These are phyloP conservation scores for Penicillium bialowiezense DNA, from an alignment of 495 filamentous ascomycete species.

Conservation along the genomic window DNA sequence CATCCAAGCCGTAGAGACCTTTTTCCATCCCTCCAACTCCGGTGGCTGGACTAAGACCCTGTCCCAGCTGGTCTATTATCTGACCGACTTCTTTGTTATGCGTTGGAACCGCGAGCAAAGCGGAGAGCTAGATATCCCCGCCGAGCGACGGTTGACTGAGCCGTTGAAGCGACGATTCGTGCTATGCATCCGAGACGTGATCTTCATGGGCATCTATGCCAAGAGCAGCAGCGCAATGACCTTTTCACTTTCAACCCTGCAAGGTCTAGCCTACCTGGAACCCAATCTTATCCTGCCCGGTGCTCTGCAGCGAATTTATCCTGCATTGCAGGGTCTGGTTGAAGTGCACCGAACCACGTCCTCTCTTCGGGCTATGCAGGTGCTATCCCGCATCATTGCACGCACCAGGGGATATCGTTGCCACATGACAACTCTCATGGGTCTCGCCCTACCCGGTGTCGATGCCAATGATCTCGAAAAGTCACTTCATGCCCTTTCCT, in stretches of 20 bases:
- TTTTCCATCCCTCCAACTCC: constrained; percentile 98
- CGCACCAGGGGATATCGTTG: constrained; percentile 90
- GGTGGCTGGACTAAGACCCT: constrained; percentile 88
- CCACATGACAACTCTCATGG: constrained; percentile 88
- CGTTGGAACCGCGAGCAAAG: constrained; percentile 94
- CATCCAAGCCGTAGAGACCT: constrained; percentile 94
- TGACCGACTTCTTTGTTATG: constrained; percentile 96
- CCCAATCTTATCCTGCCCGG: constrained; percentile 91
- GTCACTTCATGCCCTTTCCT: constrained; percentile 88
- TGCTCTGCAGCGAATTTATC: constrained; percentile 93
- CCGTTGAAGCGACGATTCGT: constrained; percentile 87
- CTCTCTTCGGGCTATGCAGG: constrained; percentile 84
- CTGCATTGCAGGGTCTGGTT: constrained; percentile 90
- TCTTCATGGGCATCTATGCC: constrained; percentile 97
- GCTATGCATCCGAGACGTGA: constrained; percentile 82
- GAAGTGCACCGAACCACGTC: constrained; percentile 97
- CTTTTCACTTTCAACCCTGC: constrained; percentile 84
- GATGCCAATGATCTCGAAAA: constrained; percentile 98
- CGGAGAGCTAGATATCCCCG: constrained; percentile 82
- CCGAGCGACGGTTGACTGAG: constrained; percentile 73
- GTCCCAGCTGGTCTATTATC: constrained; percentile 85
- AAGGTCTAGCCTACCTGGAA: constrained; percentile 85
- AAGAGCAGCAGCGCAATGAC: constrained; percentile 90
- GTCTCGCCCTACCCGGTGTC: constrained; percentile 89
- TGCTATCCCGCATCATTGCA: constrained; percentile 84